A percentile compares a stretch with the other conserved stretches of the same genome.
Evolutionary conservation across 2,329 filamentous ascomycete genomes (phyloP).

Genomic region (Aspergillus awamori): DNA sequence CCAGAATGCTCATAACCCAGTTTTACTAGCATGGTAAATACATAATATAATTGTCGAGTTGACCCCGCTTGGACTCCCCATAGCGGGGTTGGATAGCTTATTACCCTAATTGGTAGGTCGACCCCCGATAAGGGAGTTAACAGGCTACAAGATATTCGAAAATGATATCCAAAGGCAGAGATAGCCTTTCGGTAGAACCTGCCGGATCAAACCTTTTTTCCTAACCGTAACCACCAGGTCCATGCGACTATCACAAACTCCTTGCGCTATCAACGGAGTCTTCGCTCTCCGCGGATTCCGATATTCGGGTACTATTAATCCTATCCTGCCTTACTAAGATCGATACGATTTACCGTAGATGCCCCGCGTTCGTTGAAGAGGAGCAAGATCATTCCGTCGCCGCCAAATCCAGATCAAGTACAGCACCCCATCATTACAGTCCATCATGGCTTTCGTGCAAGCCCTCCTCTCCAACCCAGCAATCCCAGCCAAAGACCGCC

Average conservation of each 20-base stretch:
- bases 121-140: not conserved
- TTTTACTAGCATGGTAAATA: no score
- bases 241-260: not conserved
- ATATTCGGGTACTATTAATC: not conserved
- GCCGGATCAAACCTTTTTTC: not conserved
- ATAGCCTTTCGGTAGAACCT: not conserved
- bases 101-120: not conserved
- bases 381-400: not conserved
- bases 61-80: not conserved
- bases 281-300: not conserved
- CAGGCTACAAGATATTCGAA: not conserved
- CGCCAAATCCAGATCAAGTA: not conserved
- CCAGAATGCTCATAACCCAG: not conserved
- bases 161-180: not conserved
- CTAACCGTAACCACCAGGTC: not conserved
- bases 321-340: not conserved
- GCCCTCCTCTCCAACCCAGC: conserved; percentile 22
- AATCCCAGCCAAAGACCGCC: conserved; percentile 22
- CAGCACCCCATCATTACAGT: not conserved
- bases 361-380: not conserved
- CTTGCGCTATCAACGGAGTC: not conserved
- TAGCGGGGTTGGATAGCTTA: not conserved
- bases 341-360: not conserved
- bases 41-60: not conserved
- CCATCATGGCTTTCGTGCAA: conserved; percentile 29